Conservation (phyloP, 2,329 filamentous ascomycete genomes). For the Penicillium polonicum region DNA sequence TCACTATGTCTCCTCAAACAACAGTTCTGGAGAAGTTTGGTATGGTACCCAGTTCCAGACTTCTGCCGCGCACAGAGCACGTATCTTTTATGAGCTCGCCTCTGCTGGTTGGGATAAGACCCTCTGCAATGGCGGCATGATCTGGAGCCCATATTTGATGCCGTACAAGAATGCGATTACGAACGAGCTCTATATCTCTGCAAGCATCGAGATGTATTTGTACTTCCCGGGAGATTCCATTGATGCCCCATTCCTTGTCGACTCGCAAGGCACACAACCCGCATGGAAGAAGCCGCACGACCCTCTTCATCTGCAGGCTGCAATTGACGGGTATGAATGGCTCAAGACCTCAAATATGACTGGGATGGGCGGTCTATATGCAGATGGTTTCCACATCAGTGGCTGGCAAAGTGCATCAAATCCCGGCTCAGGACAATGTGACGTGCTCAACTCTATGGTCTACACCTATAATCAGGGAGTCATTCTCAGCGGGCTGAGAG, state of each 20-base stretch:
- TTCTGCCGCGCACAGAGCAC: conserved; percentile 77
- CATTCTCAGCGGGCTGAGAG: conserved; percentile 75
- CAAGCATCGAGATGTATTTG: conserved; percentile 84
- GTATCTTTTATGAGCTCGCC: conserved; percentile 82
- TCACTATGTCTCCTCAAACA: conserved; percentile 51
- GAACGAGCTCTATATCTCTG: conserved; percentile 83
- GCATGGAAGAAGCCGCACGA: conserved; percentile 51
- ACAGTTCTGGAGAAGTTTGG: conserved; percentile 51
- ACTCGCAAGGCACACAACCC: conserved; percentile 22
- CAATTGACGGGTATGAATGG: conserved; percentile 78
- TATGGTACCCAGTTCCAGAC: conserved; percentile 73
- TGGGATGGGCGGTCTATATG: conserved; percentile 70
- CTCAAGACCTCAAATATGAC: conserved; percentile 77
- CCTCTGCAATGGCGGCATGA: conserved; percentile 84
- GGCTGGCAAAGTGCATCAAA: conserved; percentile 58
- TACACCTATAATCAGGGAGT: conserved; percentile 97
- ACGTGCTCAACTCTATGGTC: conserved; percentile 80
- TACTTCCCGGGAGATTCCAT: conserved; percentile 81
- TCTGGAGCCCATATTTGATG: conserved; percentile 75
- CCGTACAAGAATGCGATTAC: conserved; percentile 98
- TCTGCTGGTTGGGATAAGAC: conserved; percentile 75
- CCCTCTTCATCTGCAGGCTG: conserved; percentile 67
- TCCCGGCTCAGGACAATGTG: conserved; percentile 69
- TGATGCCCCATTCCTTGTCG: conserved; percentile 61
- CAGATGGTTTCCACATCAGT: conserved; percentile 84